A percentile compares a stretch with the other conserved stretches of the same genome.
phyloP scores from a whole-genome alignment of 768 basidiomycete species.

The Termitomyces sp. region DNA sequence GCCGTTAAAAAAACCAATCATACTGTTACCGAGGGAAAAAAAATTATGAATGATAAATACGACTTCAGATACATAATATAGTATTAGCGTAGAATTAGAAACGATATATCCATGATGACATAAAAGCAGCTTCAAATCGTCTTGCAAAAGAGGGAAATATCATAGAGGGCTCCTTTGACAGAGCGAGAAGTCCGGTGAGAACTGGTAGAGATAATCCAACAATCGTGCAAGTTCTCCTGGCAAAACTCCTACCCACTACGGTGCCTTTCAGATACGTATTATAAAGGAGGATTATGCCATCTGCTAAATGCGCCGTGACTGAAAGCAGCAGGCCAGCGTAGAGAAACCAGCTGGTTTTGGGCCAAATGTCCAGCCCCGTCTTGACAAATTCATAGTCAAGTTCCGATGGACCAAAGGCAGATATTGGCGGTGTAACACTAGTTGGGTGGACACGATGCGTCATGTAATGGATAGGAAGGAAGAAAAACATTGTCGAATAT shows the following conservation, averaged over 20 bases:
- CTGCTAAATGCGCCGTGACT: slow-evolving; percentile 53
- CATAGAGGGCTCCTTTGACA: slow-evolving; percentile 56
- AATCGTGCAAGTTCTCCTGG: slow-evolving; percentile 21
- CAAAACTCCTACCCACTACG: slow-evolving; percentile 9
- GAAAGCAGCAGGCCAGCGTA: slow-evolving; percentile 58
- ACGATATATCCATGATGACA: slow-evolving; percentile 40
- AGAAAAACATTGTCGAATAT: slow-evolving; percentile 47
- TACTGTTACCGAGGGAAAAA: neutral
- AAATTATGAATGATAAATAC: neutral
- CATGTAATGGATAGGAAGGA: slow-evolving; percentile 65
- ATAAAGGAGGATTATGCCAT: slow-evolving; percentile 53
- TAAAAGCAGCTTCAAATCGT: slow-evolving; percentile 48
- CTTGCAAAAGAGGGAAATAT: slow-evolving; percentile 42
- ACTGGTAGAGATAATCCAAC: slow-evolving; percentile 42
- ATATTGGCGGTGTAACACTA: slow-evolving; percentile 40
- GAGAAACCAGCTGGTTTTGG: slow-evolving; percentile 51
- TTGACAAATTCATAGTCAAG: slow-evolving; percentile 85
- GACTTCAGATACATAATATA: neutral
- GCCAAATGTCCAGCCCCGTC: slow-evolving; percentile 56
- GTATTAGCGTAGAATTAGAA: slow-evolving; percentile 17
- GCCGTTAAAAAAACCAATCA: slow-evolving; percentile 8
- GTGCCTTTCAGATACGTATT: slow-evolving; percentile 37
- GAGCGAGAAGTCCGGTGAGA: slow-evolving; percentile 44
- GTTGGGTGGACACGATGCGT: slow-evolving; percentile 60
- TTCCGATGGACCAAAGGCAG: slow-evolving; percentile 62